Conservation (phyloP, 1,284 basidiomycete species). For the Fistulinella staudtii region DNA sequence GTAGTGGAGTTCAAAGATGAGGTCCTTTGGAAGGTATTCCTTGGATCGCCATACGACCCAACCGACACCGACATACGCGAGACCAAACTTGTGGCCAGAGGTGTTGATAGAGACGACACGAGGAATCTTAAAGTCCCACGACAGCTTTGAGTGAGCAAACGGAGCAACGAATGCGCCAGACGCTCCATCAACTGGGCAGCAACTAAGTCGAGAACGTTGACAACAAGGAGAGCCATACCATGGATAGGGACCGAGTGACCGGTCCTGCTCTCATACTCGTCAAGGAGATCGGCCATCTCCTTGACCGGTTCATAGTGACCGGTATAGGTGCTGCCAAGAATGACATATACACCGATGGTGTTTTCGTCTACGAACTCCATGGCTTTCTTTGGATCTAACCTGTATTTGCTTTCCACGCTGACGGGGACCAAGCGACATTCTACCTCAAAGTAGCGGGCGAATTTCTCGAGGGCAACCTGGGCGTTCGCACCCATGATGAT, state of each 20-base stretch:
- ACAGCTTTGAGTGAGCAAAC: slow-evolving; percentile 72
- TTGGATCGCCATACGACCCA: slow-evolving; percentile 85
- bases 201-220: not conserved
- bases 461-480: slow-evolving; percentile 87
- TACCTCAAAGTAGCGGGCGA: slow-evolving; percentile 90
- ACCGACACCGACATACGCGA: slow-evolving; percentile 84
- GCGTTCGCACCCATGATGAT: slow-evolving; percentile 82
- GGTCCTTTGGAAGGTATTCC: slow-evolving; percentile 75
- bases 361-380: slow-evolving; percentile 92
- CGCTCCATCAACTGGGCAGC: slow-evolving; percentile 61
- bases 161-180: slow-evolving; percentile 86
- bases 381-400: slow-evolving; percentile 79
- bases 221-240: slow-evolving; percentile 42
- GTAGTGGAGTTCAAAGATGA: slow-evolving; percentile 93
- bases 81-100: slow-evolving; percentile 88
- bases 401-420: slow-evolving; percentile 72
- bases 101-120: slow-evolving; percentile 89
- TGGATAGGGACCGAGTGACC: slow-evolving; percentile 84
- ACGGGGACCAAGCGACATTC: slow-evolving; percentile 81
- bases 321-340: slow-evolving; percentile 86
- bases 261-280: slow-evolving; percentile 81
- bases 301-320: slow-evolving; percentile 92
- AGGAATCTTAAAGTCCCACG: slow-evolving; percentile 86
- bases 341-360: slow-evolving; percentile 81
- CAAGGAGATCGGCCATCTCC: slow-evolving; percentile 81